Evolutionary conservation across 352 stramenopile genomes (phyloP), one percentile per base, ranked within the genome.

Genomic region (Phytophthora capsici): DNA sequence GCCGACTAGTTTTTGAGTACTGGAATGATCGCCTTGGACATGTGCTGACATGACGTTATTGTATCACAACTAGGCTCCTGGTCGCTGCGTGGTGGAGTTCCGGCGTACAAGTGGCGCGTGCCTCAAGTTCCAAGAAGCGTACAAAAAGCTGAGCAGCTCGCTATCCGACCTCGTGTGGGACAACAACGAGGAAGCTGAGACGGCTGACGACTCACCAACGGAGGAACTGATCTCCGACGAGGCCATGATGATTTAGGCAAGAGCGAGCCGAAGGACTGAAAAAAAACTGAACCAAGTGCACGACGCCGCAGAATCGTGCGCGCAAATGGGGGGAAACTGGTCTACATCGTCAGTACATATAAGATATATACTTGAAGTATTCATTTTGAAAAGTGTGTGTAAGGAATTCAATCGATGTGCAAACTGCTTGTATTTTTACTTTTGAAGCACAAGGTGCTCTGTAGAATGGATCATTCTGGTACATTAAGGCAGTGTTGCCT

Each of bases 181-280:
- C 48, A 81, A 79, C 34, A 73, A 82, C 22, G 70, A 78, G 28
- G 60, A 75, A 57, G 28, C 44, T 22, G 54, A 64, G 37, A 63
- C 37, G 36, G 38, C 45, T 20, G 46, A 57, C 30, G 64, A 67
- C 23, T 80, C 78, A 16, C 74, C 67, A 34, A 73, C 66, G 19
- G 85, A 93, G 46, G 85, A 93, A 55, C 71, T 91, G 47, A 90
- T 91, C 47, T 91, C 82, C 16, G 85, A 93, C 54, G 83, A 91
- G 57, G 81, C 80, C 48, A 88, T 91, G 73, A 93, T 93, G 85
- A 91, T 91, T 65, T 93, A 89, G 47, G 47, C 16, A 37, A 22
- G 25, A 64, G n/a, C 37, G 16, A 57, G 7, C 36, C 44, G 19
- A 34, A 52, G 10, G 16, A 40, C n/a, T 34, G 22, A 6, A 20